Conservation (phyloP, 106 monocot genomes). For the Platanthera zijinensis region DNA sequence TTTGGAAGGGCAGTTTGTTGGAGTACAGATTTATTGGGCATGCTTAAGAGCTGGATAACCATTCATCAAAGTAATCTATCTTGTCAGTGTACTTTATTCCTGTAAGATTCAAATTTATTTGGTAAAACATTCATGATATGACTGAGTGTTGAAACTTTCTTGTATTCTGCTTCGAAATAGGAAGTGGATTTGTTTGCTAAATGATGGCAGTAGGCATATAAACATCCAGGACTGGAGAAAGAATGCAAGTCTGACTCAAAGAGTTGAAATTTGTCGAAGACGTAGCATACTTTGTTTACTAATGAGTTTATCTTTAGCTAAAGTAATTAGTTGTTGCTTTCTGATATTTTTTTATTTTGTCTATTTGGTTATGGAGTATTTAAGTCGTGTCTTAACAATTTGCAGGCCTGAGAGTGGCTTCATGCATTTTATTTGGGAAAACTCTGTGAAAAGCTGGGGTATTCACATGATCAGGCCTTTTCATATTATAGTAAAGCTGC, state of each 20-base stretch:
- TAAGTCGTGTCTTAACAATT: slow-evolving; percentile 9
- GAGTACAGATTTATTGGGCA: too few relatives aligned
- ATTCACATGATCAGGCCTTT: slow-evolving; percentile 61
- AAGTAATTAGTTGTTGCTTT: slow-evolving; percentile 26
- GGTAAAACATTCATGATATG: not conserved
- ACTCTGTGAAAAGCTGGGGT: slow-evolving; percentile 84
- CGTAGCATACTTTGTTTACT: slow-evolving; percentile 76
- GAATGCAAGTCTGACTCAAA: slow-evolving; percentile 45
- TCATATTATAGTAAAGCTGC: slow-evolving; percentile 75
- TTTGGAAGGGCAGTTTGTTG: too few relatives aligned
- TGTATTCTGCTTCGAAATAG: slow-evolving; percentile 26
- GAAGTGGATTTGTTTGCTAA: slow-evolving; percentile 93
- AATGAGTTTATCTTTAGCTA: slow-evolving; percentile 84
- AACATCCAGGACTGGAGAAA: slow-evolving; percentile 79
- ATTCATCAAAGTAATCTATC: too few relatives aligned
- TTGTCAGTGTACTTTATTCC: not conserved
- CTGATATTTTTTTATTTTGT: not conserved
- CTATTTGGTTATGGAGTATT: not conserved
- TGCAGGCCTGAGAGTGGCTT: slow-evolving; percentile 80
- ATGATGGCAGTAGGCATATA: slow-evolving; percentile 95
- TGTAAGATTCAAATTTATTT: not conserved
- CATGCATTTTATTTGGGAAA: slow-evolving; percentile 95
- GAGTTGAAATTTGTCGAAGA: slow-evolving; percentile 86
- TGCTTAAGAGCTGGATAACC: too few relatives aligned
- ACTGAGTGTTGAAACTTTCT: not conserved